A percentile compares a stretch with the other conserved stretches of the same genome.
These are phyloP conservation scores for Penicillium manginii DNA, from an alignment of 495 filamentous ascomycete genomes.

Conservation along the genomic window DNA sequence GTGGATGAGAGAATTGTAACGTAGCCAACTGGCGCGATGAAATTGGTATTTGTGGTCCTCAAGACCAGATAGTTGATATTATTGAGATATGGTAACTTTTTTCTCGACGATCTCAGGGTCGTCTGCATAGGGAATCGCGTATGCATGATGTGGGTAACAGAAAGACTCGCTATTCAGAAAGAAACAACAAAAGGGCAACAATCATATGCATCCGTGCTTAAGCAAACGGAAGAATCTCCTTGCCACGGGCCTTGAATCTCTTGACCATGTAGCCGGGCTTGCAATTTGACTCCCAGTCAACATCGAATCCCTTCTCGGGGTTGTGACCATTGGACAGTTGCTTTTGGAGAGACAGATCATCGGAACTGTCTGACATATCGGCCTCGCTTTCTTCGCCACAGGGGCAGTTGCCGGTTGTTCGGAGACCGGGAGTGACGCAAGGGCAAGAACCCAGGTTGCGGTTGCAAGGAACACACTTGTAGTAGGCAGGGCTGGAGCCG, in stretches of 20 bases:
- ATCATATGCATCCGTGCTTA: not conserved
- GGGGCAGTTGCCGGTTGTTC: conserved; percentile 20
- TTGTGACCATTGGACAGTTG: conserved; percentile 16
- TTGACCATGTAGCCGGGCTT: conserved; percentile 24
- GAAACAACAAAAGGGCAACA: not conserved
- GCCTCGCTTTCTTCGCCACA: conserved; percentile 14
- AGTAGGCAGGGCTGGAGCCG: conserved; percentile 15
- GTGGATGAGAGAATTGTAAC: conserved; percentile 3
- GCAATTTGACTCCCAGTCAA: conserved; percentile 29
- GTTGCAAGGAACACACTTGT: conserved; percentile 29
- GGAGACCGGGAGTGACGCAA: conserved; percentile 22
- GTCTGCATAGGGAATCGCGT: not conserved
- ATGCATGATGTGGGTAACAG: not conserved
- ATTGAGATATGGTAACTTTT: not conserved
- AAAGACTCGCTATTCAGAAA: not conserved
- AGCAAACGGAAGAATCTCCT: conserved; percentile 1
- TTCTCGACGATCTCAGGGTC: not conserved
- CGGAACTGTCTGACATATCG: conserved; percentile 10
- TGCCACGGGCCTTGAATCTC: conserved; percentile 21
- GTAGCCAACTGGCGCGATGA: too few species aligned
- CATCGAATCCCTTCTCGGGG: conserved; percentile 22
- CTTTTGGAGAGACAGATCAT: conserved; percentile 8
- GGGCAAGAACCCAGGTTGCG: conserved; percentile 23
- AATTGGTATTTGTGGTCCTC: not conserved
- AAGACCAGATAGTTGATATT: not conserved